phyloP scores from a whole-genome alignment of 345 rosid genomes.

The Arabis hirsuta region DNA sequence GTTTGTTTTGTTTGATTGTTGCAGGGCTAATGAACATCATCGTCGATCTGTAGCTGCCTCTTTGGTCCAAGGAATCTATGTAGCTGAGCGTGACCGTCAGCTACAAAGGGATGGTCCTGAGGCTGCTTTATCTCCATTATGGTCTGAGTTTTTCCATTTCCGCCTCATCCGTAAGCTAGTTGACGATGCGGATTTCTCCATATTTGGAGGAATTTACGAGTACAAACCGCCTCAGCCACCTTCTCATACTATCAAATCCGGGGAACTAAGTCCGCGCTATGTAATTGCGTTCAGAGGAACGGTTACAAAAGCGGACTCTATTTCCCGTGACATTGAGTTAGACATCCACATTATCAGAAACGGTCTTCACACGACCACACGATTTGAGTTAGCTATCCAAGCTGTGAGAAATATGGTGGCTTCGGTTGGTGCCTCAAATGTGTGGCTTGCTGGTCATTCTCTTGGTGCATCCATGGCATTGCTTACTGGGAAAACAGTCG shows the following conservation, averaged over 20 bases:
- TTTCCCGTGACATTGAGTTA: constrained; percentile 69
- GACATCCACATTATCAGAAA: constrained; percentile 65
- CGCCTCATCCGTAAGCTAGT: constrained; percentile 59
- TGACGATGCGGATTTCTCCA: constrained; percentile 72
- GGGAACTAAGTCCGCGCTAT: constrained; percentile 55
- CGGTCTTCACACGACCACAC: constrained; percentile 70
- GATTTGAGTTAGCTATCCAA: constrained; percentile 80
- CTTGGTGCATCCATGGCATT: constrained; percentile 87
- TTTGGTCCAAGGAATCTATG: constrained; percentile 81
- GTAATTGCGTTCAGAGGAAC: constrained; percentile 89
- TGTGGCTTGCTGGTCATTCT: constrained; percentile 95
- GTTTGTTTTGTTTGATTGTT: constrained; percentile 18
- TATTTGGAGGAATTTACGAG: constrained; percentile 84
- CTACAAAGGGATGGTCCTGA: constrained; percentile 60
- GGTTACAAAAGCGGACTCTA: constrained; percentile 64
- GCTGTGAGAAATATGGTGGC: constrained; percentile 74
- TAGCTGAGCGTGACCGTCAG: constrained; percentile 89
- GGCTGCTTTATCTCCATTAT: constrained; percentile 65
- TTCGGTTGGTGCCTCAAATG: constrained; percentile 61
- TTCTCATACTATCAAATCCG: constrained; percentile 26
- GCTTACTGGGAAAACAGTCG: constrained; percentile 78
- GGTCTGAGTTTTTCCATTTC: constrained; percentile 90
- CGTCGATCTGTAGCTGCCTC: constrained; percentile 75
- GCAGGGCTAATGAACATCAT: constrained; percentile 73
- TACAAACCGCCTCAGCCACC: constrained; percentile 53